Conservation (phyloP, 345 rosid genomes). For the Fremontodendron californicum region DNA sequence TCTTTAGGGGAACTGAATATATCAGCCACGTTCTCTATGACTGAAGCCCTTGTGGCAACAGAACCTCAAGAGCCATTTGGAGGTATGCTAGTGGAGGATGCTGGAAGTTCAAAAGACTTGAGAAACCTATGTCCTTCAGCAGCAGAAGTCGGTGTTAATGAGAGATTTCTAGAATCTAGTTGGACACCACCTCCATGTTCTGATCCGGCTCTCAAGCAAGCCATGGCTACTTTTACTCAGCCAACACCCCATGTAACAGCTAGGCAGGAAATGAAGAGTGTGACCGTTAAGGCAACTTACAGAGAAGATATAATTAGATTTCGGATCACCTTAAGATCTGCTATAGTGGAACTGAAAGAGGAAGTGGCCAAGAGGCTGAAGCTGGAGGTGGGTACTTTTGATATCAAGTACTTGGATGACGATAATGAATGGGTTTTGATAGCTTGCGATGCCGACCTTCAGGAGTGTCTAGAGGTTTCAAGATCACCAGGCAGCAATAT, state of each 20-base stretch:
- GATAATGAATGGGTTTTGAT: conserved; percentile 83
- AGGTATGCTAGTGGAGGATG: conserved; percentile 68
- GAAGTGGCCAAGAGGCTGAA: conserved; percentile 87
- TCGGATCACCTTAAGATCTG: conserved; percentile 47
- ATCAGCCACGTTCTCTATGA: conserved; percentile 42
- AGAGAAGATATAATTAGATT: conserved; percentile 80
- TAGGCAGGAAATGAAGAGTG: conserved; percentile 37
- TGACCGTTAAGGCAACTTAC: conserved; percentile 76
- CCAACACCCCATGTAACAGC: conserved; percentile 25
- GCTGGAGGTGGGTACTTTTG: conserved; percentile 68
- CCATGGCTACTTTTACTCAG: conserved; percentile 23
- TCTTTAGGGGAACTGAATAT: conserved; percentile 25
- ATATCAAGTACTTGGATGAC: conserved; percentile 77
- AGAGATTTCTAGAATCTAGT: conserved; percentile 50
- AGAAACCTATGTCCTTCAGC: conserved; percentile 57
- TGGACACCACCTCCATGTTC: conserved; percentile 36
- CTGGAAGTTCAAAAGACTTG: conserved; percentile 84
- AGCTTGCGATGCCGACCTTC: conserved; percentile 81
- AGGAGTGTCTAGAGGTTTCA: conserved; percentile 73
- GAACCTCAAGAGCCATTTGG: conserved; percentile 54
- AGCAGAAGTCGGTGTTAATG: conserved; percentile 42
- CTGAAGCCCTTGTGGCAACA: conserved; percentile 34
- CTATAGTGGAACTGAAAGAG: conserved; percentile 61
- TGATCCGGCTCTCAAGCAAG: conserved; percentile 21
- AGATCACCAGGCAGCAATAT: conserved; percentile 58